Evolutionary conservation across 768 basidiomycete genomes (phyloP), one percentile per base, ranked within the genome.

Genomic region (Punctularia strigosozonata): DNA sequence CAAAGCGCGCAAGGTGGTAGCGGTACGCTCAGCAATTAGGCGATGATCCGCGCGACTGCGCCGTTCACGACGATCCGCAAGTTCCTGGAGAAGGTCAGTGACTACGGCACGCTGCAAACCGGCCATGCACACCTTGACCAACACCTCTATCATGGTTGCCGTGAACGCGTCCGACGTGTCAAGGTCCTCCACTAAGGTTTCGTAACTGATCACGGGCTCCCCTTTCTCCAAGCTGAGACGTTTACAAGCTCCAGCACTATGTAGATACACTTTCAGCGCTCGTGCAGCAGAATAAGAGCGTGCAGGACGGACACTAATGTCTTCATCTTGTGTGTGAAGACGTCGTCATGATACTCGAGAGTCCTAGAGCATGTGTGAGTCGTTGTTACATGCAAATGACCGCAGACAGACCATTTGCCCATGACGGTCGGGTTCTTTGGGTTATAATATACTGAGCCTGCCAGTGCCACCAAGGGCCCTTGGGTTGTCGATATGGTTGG

Each of bases 91-190:
- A 32, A n/a, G 31, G 22, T 22, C 8, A 43, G 8, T 18, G 31
- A 26, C 38, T 49, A 35, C 35, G 46, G 32, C 40, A 35, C 20
- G 23, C 30, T 13, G 26, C 17, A 10, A 17, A 5, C 36, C 15
- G 7, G 19, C 30, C 26, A 3, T 20, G 52, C 73, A 55, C 50
- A 87, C 85, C 62, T 80, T 82, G 51, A 87, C 85, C 32, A 88
- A 65, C 35, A 82, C 70, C 43, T 87, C 84, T 42, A 86, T 60
- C 36, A 88, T 53, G 1, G 79, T 70, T 4, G 83, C 72, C 0
- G 84, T 86, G 56, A 88, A 87, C 1, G 81, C 77, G 53, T 88
- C 85, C 13, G 83, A 84, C 18, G 69, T 69, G 51, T 87, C 83
- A 36, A 88, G 62, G 21, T 84, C 80, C 47, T 78, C 71, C 15